phyloP scores from a whole-genome alignment of 768 basidiomycete genomes.

The Naganishia kalamii region DNA sequence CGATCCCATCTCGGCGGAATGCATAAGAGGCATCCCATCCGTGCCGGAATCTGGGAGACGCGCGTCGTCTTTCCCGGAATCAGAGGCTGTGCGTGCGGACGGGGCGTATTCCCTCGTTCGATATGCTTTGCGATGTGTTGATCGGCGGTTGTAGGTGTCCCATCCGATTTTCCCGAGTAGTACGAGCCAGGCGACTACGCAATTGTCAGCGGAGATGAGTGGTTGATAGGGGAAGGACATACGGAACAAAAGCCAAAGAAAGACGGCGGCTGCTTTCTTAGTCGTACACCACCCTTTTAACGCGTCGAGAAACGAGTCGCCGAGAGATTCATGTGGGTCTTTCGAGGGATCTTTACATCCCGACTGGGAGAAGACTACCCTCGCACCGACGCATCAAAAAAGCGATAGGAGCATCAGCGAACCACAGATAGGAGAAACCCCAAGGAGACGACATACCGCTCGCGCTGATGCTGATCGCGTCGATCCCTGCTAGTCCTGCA shows the following conservation, averaged over 20 bases:
- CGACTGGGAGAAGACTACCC: conserved; percentile 78
- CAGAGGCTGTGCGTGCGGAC: no score
- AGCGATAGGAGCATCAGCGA: conserved; percentile 8
- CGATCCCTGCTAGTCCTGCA: conserved; percentile 60
- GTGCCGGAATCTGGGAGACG: no score
- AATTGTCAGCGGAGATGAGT: no score
- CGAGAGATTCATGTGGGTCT: conserved; percentile 69
- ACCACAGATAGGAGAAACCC: neutral
- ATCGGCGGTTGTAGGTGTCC: no score
- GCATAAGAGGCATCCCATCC: no score
- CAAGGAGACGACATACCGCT: conserved; percentile 36
- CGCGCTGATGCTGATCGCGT: conserved; percentile 59
- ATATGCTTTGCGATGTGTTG: no score
- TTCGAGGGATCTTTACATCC: conserved; percentile 80
- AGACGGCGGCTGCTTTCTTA: conserved; percentile 82
- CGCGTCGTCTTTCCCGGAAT: no score
- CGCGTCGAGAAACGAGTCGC: conserved; percentile 58
- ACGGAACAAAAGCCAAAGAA: conserved; percentile 60
- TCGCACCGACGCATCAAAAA: no score
- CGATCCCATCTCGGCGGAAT: no score
- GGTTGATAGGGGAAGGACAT: neutral
- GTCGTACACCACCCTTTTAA: conserved; percentile 81
- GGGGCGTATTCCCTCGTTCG: no score
- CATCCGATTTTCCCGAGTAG: no score
- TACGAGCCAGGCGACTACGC: no score